Base-by-base conservation (phyloP, 306 rosid species). In the Cicer chorassanicum region DNA sequence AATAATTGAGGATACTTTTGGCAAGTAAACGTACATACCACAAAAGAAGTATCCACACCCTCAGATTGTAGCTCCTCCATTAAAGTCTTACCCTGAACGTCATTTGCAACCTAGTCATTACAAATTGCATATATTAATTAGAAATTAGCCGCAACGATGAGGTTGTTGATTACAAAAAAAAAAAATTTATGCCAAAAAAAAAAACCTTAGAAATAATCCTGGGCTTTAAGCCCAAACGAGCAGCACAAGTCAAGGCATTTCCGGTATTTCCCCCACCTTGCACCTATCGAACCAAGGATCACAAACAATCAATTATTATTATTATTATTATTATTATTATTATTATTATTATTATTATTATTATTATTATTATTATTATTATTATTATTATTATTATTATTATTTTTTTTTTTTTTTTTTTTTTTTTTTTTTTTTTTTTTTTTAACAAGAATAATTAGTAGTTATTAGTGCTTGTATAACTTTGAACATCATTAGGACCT, bases 191-290 rank as follows among this genome's bases (percentile, higher is more conserved):
- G 65, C 6, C n/a, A 65, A 59, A 34, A 21, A 44, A 46, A 48
- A 0, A 8, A n/a, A 92, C 97, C 96, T 90, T 94, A 51, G 99
- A 88, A 82, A 92, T 88, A 12, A 90, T 75, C 76, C 96, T 88
- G 18, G 97, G 86, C 57, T 55, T 86, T 78, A 94, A 83, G 45
- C 97, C 99, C 87, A 94, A 84, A 53, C 97, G 96, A 44, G 96
- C 88, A 36, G 85, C 92, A 80, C 96, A 87, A 61, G 97, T 88
- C 54, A 94, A 74, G 61, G 97, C 90, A 84, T 94, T 92, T 68
- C 92, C 94, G 0, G 69, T 86, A 55, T 92, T 94, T 62, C 99
- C 99, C 5, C 99, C 99, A 67, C 99, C 99, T 84, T 88, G 87
- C 46, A 94, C 88, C 99, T 94, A 77, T 16, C 75, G 57, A 81